Evolutionary conservation across 192 early-diverging fungal genomes (phyloP), one percentile per base, ranked within the genome.

Genomic region (Backusella liffmaniae): DNA sequence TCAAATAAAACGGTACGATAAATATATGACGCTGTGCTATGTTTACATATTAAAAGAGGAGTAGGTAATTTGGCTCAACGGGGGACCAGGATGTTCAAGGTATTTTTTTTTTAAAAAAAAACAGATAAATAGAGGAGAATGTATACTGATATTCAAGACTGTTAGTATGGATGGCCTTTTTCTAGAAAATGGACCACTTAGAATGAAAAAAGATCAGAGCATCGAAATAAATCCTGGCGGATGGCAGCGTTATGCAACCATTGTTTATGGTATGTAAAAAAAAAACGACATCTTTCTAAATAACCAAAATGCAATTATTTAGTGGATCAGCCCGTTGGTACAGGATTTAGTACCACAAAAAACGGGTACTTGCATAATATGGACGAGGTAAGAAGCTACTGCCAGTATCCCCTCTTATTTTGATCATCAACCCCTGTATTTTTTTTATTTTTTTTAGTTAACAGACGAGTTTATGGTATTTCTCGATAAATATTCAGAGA

Each of bases 311-410:
- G 21, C 15, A 29, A 18, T 9, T 67, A 13, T 42, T 23, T 44
- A 90, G 90, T 91, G 65, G 90, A 91, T 74, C 90, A 91, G 53
- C 90, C 90, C 44, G 80, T 90, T 6, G 90, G 90, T 35, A 90
- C 88, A 51, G 90, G 90, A 18, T 88, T 90, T 32, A 91, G 90
- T 69, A 86, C 83, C 73, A 79, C 84, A 1, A 67, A 76, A 26
- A 82, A 66, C 67, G 73, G 73, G 21, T 85, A 78, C 78, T 79
- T 68, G 44, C 74, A 37, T 21, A 82, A 62, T n/a, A 53, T 90
- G 46, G 73, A 68, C 1, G 75, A 90, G 83, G 91, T 94, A 82
- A 74, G 75, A 23, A 34, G n/a, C 32, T 37, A 79, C 13, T 26
- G 42, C 13, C 16, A 15, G 23, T 2, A 26, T 74, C 77, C 23